These are phyloP conservation scores for Spergularia bocconei DNA, from an alignment of 148 eudicot genomes.

Conservation along the genomic window DNA sequence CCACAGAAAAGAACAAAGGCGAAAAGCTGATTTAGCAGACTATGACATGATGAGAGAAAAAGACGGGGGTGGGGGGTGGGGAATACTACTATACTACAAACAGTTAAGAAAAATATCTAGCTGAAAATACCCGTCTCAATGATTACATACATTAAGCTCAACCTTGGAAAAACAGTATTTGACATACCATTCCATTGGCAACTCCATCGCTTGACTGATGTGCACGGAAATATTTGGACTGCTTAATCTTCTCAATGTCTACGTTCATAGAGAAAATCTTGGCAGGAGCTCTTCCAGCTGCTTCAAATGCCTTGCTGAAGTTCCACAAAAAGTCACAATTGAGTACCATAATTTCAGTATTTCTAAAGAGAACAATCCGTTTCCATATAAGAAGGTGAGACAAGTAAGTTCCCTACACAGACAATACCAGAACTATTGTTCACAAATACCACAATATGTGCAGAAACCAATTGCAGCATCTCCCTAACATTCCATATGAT, in stretches of 20 bases:
- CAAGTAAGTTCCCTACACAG: neutral
- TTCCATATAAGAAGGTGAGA: neutral
- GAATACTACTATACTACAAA: too few species aligned
- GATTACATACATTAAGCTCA: neutral
- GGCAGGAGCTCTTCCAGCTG: slow-evolving; percentile 67
- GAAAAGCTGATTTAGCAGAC: neutral
- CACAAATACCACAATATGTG: neutral
- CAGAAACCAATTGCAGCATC: neutral
- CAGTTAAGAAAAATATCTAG: neutral
- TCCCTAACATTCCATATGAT: neutral
- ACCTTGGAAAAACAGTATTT: neutral
- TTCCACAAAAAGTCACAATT: slow-evolving; percentile 20
- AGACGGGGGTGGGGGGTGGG: too few species aligned
- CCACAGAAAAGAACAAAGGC: neutral
- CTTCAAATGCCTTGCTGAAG: slow-evolving; percentile 86
- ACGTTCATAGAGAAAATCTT: slow-evolving; percentile 48
- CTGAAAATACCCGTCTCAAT: neutral
- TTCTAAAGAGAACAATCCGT: neutral
- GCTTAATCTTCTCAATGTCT: slow-evolving; percentile 65
- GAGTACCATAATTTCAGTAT: neutral
- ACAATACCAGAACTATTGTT: neutral
- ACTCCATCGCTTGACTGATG: slow-evolving; percentile 42
- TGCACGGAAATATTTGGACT: slow-evolving; percentile 61
- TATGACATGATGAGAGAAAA: neutral
- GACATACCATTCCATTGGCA: slow-evolving; percentile 41